Base-by-base conservation (phyloP, 805 yeast species). In the Gaillardinia entomophila region DNA sequence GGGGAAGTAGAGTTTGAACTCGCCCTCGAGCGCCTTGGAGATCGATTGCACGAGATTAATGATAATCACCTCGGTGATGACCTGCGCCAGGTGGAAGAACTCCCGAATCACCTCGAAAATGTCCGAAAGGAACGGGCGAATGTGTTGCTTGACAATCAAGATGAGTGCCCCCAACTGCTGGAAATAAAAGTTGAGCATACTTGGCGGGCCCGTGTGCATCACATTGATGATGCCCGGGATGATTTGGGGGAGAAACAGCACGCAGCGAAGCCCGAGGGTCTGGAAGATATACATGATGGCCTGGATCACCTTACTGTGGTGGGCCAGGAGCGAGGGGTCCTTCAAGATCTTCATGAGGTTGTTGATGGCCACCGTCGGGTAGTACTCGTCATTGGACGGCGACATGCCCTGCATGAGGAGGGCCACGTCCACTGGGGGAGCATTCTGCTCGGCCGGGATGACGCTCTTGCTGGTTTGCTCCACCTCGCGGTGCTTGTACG, bases 251-350 rank as follows among this genome's bases (percentile, higher is more conserved):
- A 94, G 60, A 53, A 86, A 90, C n/a, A 89, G 78, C 12, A 89
- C 92, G 56, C 96, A 89, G 35, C 90, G 77, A 36, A 84, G 66
- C 0, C 97, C 96, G 40, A 92, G 66, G 1, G 94, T 82, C 54
- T 84, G 87, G 66, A 89, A 89, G 28, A 92, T 89, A 45, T 82
- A 80, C 75, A 88, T 82, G 27, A 92, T 82, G 0, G 97, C 94
- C 47, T 89, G 96, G n/a, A 89, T 85, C 17, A 88, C 95, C 13
- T 86, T 81, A 3, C 89, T 83, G 52, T 92, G 97, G 51, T 89
- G 95, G 0, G 83, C 68, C 7, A 86, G 79, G 35, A 90, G 66
- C 0, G 97, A 85, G 0, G 84, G 76, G 55, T 92, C 98, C 42
- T 82, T 81, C 27, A 92, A 60, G 13, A 92, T 82, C 38, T 81